Conservation (phyloP, 495 filamentous ascomycete species). For the Talaromyces liani region DNA sequence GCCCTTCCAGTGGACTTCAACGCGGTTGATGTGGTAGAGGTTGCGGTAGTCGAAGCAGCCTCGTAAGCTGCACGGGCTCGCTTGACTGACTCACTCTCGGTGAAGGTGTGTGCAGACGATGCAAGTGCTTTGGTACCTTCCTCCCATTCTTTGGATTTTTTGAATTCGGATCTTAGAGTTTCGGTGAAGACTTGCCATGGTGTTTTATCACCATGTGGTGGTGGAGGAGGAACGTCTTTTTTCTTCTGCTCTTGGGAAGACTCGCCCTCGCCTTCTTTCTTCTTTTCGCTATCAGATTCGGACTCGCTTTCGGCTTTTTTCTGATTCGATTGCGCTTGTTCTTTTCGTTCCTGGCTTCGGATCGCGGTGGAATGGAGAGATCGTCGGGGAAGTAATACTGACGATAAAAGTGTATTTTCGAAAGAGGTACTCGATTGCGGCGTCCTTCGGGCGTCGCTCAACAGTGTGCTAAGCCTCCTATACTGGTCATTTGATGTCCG, state of each 20-base stretch:
- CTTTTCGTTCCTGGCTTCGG: constrained; percentile 30
- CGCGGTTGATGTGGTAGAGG: constrained; percentile 64
- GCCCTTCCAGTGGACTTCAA: constrained; percentile 78
- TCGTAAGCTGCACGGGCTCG: constrained; percentile 80
- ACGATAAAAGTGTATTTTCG: not conserved
- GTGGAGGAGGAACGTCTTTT: constrained; percentile 67
- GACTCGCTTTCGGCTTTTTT: constrained; percentile 43
- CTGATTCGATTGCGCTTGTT: constrained; percentile 30
- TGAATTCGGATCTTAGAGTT: constrained; percentile 85
- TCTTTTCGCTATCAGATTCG: constrained; percentile 34
- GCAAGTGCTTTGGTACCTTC: constrained; percentile 94
- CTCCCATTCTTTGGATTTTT: constrained; percentile 98
- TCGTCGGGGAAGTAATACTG: constrained; percentile 10
- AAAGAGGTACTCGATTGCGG: not conserved
- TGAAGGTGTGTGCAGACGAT: constrained; percentile 78
- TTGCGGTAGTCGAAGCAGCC: constrained; percentile 68
- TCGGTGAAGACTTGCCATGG: constrained; percentile 98
- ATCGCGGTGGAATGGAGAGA: constrained; percentile 33
- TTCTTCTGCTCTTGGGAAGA: constrained; percentile 48
- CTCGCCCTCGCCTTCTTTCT: constrained; percentile 30
- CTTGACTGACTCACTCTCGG: constrained; percentile 88
- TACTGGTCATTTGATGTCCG: constrained; percentile 5
- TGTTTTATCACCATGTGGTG: constrained; percentile 94
- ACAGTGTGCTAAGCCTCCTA: constrained; percentile 3
- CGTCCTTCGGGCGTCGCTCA: constrained; percentile 3